Evolutionary conservation across 768 basidiomycete genomes (phyloP).

Genomic region (Lentinus brumalis): DNA sequence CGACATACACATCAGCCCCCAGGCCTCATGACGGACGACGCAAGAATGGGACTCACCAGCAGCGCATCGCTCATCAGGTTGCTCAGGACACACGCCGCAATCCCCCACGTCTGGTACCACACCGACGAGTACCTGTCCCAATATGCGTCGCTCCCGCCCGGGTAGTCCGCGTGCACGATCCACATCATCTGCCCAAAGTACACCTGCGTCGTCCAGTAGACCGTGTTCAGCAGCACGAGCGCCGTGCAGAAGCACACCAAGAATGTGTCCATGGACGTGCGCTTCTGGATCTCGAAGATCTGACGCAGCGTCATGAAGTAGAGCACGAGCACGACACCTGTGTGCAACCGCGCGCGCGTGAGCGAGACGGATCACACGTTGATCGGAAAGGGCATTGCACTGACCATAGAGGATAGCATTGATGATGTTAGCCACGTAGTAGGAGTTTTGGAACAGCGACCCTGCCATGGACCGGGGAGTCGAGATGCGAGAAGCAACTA

Average conservation of each 20-base stretch:
- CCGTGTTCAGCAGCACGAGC: constrained; percentile 31
- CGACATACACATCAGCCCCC: no score
- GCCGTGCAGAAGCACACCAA: constrained; percentile 26
- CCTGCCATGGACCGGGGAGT: background rate
- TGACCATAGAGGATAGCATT: constrained; percentile 22
- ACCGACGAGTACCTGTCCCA: constrained; percentile 18
- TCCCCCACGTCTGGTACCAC: constrained; percentile 30
- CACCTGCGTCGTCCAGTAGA: constrained; percentile 28
- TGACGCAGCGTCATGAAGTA: constrained; percentile 20
- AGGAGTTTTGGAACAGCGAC: constrained; percentile 20
- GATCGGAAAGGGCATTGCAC: background rate
- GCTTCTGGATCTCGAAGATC: constrained; percentile 6
- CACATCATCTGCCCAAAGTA: constrained; percentile 34
- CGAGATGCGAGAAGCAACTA: background rate
- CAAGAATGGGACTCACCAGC: constrained; percentile 22
- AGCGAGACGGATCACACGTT: no score
- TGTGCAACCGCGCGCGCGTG: no score
- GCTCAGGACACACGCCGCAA: constrained; percentile 23
- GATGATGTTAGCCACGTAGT: constrained; percentile 20
- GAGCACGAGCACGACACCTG: constrained; percentile 26
- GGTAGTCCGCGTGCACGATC: constrained; percentile 26
- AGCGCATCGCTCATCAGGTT: constrained; percentile 31
- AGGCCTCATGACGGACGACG: background rate
- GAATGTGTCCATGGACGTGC: constrained; percentile 17
- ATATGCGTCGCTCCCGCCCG: constrained; percentile 30